These are phyloP conservation scores for Heterococcus sp. DNA, from an alignment of 108 stramenopile genomes.

Conservation along the genomic window DNA sequence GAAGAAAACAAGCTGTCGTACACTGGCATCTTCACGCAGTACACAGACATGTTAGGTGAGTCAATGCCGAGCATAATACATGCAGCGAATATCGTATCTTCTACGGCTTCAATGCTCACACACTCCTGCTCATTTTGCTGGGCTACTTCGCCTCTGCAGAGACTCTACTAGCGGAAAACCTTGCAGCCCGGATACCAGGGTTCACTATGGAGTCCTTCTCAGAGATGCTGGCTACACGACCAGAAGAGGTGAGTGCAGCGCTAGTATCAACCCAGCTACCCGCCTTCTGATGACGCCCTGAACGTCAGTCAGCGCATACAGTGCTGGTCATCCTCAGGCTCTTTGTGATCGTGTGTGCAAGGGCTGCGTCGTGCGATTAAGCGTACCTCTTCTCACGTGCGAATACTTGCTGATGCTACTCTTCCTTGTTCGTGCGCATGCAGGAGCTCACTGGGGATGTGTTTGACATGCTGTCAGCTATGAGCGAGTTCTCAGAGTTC, in stretches of 20 bases:
- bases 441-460: slow-evolving; percentile 49
- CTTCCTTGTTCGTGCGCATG: background rate
- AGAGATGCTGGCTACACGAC: background rate
- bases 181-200: slow-evolving; percentile 5
- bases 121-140: no score
- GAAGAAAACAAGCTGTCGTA: slow-evolving; percentile 52
- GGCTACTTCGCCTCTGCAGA: no score
- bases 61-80: background rate
- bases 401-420: background rate
- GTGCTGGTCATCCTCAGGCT: no score
- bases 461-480: slow-evolving; percentile 43
- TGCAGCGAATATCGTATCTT: no score
- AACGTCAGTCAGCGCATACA: no score
- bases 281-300: no score
- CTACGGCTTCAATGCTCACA: no score
- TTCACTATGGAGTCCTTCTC: slow-evolving; percentile 36
- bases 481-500: slow-evolving; percentile 55
- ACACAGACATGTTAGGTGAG: slow-evolving; percentile 33
- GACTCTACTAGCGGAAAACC: slow-evolving; percentile 4
- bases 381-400: no score
- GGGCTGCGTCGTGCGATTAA: no score
- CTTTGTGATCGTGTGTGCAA: no score
- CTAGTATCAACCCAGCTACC: background rate
- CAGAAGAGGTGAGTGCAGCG: background rate
- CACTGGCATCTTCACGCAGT: slow-evolving; percentile 41